Evolutionary conservation across 257 asterid genomes (phyloP).

Genomic region (Primulina tabacum): DNA sequence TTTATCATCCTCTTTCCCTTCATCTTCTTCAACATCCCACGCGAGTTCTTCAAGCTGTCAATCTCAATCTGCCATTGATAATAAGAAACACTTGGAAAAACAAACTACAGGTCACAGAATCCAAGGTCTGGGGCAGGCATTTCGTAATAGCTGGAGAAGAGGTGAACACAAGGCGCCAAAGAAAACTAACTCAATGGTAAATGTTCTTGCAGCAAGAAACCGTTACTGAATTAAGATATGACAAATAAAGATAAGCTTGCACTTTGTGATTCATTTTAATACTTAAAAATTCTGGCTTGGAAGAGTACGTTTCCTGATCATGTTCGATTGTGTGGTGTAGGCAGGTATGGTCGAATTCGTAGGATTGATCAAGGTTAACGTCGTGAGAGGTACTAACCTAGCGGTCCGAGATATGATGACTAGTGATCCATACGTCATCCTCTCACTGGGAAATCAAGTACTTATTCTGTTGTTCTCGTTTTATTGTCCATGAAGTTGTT

Average conservation of each 20-base stretch:
- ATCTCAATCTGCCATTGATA: slow-evolving; percentile 31
- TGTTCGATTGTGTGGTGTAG: slow-evolving; percentile 41
- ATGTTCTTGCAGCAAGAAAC: slow-evolving; percentile 17
- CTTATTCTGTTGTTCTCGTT: slow-evolving; percentile 10
- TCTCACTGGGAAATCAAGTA: slow-evolving; percentile 90
- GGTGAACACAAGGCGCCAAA: slow-evolving; percentile 44
- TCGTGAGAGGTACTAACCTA: slow-evolving; percentile 84
- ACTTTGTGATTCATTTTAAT: neutral
- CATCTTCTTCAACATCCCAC: slow-evolving; percentile 40
- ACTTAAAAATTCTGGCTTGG: neutral
- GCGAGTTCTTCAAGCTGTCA: slow-evolving; percentile 37
- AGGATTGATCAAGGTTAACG: slow-evolving; percentile 83
- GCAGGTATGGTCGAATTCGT: slow-evolving; percentile 99
- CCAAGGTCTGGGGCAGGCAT: slow-evolving; percentile 65
- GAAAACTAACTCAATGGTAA: slow-evolving; percentile 67
- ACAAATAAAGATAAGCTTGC: neutral
- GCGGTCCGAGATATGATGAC: slow-evolving; percentile 82
- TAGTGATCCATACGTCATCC: slow-evolving; percentile 89
- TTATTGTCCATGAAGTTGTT: neutral
- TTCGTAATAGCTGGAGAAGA: slow-evolving; percentile 72
- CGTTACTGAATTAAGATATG: neutral
- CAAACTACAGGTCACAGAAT: slow-evolving; percentile 44
- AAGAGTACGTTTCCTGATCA: slow-evolving; percentile 20
- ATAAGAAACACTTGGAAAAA: slow-evolving; percentile 54
- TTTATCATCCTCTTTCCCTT: slow-evolving; percentile 37